Conservation (phyloP, 2,329 filamentous ascomycete genomes). For the Diaporthe destruens region DNA sequence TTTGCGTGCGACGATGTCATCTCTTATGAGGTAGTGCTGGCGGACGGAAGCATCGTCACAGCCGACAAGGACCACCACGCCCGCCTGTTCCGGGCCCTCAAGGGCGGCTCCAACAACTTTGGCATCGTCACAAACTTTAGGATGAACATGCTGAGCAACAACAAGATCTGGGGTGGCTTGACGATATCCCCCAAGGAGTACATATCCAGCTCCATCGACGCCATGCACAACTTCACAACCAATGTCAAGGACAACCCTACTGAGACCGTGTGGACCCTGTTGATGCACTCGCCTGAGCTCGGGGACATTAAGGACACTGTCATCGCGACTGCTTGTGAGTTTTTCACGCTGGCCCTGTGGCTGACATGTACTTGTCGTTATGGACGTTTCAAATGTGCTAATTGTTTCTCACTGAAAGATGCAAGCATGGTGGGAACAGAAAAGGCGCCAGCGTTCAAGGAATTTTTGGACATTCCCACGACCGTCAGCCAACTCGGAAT, state of each 20-base stretch:
- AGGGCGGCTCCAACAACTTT: constrained; percentile 59
- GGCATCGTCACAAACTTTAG: constrained; percentile 50
- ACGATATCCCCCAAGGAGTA: constrained; percentile 11
- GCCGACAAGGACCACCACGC: constrained; percentile 5
- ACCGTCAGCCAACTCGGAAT: neutral
- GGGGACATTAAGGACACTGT: neutral
- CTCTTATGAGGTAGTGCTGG: constrained; percentile 28
- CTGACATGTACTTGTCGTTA: too few relatives aligned
- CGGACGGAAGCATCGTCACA: constrained; percentile 5
- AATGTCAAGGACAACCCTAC: neutral
- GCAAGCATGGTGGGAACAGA: constrained; percentile 13
- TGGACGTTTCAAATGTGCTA: neutral
- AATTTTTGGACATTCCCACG: constrained; percentile 2
- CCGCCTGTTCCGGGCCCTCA: constrained; percentile 49
- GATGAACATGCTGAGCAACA: constrained; percentile 36
- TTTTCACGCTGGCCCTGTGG: neutral
- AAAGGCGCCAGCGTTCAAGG: constrained; percentile 10
- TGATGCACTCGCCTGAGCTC: constrained; percentile 7
- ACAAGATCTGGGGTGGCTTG: constrained; percentile 20
- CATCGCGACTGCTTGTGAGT: constrained; percentile 16
- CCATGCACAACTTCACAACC: constrained; percentile 7
- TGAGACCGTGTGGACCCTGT: constrained; percentile 13
- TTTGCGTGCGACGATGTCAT: constrained; percentile 25
- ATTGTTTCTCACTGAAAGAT: neutral
- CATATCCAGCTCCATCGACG: neutral